Conservation (phyloP, 768 basidiomycete genomes). For the Lentinula lateritia region DNA sequence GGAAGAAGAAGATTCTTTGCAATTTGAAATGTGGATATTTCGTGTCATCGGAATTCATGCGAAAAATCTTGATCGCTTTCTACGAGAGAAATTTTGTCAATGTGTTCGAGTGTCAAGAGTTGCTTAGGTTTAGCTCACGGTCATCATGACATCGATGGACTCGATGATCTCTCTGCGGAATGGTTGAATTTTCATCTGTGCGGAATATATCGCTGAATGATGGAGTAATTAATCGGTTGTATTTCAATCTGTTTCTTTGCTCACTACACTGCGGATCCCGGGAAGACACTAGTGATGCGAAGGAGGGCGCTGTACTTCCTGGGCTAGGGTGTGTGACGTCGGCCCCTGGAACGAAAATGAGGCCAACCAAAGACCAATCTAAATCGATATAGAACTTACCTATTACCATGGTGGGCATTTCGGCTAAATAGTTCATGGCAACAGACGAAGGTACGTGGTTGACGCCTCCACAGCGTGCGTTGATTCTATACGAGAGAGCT, state of each 20-base stretch:
- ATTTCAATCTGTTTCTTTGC: background rate
- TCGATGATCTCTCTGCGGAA: slow-evolving; percentile 53
- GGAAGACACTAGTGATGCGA: slow-evolving; percentile 42
- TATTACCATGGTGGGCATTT: slow-evolving; percentile 53
- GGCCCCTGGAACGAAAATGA: slow-evolving; percentile 15
- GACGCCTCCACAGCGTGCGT: slow-evolving; percentile 61
- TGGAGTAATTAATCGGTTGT: background rate
- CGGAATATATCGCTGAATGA: slow-evolving; percentile 38
- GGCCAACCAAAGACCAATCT: background rate
- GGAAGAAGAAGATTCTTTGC: slow-evolving; percentile 17
- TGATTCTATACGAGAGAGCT: slow-evolving; percentile 36
- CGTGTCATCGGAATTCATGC: background rate
- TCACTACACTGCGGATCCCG: slow-evolving; percentile 41
- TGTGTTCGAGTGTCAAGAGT: slow-evolving; percentile 15
- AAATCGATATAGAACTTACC: slow-evolving; percentile 22
- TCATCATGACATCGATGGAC: slow-evolving; percentile 47
- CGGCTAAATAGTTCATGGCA: slow-evolving; percentile 29
- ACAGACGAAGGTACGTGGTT: slow-evolving; percentile 44
- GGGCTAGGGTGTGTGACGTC: slow-evolving; percentile 24
- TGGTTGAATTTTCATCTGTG: slow-evolving; percentile 46
- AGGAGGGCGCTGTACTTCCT: slow-evolving; percentile 19
- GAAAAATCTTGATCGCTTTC: background rate
- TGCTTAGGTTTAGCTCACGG: slow-evolving; percentile 19
- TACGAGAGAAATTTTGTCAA: background rate
- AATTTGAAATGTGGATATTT: slow-evolving; percentile 8